Percentiles rank a stretch among this genome's conserved stretches.
These are phyloP conservation scores for Chlorella variabilis DNA, from an alignment of 163 green algal genomes.

Conservation along the genomic window DNA sequence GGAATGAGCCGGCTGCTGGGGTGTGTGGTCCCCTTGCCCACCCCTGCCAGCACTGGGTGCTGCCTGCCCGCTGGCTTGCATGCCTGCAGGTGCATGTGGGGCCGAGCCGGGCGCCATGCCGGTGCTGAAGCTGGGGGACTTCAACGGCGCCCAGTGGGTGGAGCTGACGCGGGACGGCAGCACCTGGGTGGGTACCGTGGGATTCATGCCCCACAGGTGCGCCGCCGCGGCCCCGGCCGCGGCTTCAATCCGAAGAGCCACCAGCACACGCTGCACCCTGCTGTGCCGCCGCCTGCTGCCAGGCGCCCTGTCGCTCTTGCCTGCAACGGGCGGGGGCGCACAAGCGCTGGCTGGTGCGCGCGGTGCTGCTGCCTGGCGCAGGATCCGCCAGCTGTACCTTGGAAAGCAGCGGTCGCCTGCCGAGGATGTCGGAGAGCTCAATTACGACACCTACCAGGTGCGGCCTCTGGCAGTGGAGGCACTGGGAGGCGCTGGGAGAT, in stretches of 20 bases:
- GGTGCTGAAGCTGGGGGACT: slow-evolving; percentile 19
- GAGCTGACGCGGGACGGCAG: slow-evolving; percentile 1
- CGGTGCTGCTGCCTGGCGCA: no score
- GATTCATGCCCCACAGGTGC: slow-evolving; percentile 19
- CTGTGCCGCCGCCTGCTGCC: no score
- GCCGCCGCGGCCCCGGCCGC: no score
- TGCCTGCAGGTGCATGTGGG: slow-evolving; percentile 15
- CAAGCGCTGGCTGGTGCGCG: no score
- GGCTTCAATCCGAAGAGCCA: no score
- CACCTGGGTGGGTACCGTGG: slow-evolving; percentile 15
- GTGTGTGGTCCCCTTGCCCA: no score
- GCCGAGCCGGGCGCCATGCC: neutral
- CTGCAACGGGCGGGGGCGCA: no score
- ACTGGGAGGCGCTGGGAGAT: no score
- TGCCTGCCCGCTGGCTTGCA: neutral
- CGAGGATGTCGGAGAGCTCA: neutral
- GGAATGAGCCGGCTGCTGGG: no score
- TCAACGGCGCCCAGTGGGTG: slow-evolving; percentile 25
- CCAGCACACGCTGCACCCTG: no score
- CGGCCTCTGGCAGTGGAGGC: no score
- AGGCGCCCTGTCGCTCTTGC: no score
- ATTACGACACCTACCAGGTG: slow-evolving; percentile 19
- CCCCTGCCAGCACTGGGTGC: neutral
- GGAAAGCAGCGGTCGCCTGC: neutral
- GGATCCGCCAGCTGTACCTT: slow-evolving; percentile 15